phyloP scores from a whole-genome alignment of 768 basidiomycete genomes.

The Pulveroboletus sp. region DNA sequence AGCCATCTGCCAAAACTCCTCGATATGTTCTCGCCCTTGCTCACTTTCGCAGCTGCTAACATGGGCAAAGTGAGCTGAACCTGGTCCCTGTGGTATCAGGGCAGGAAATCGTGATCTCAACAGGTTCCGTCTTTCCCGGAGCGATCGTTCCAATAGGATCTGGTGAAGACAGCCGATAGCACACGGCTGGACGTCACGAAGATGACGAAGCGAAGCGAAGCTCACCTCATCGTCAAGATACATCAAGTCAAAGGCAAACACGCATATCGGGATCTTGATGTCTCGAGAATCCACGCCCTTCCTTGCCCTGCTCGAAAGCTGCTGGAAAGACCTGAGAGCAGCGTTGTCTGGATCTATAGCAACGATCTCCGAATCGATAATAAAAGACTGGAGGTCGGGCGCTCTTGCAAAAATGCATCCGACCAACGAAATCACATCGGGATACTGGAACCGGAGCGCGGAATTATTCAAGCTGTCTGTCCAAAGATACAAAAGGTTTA shows the following conservation, averaged over 20 bases:
- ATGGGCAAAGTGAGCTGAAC: constrained; percentile 61
- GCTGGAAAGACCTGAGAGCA: constrained; percentile 75
- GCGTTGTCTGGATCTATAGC: constrained; percentile 67
- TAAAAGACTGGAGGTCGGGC: constrained; percentile 52
- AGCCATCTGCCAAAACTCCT: constrained; percentile 72
- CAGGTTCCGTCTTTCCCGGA: constrained; percentile 63
- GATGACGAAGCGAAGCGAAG: background rate
- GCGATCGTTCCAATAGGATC: constrained; percentile 63
- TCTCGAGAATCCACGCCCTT: constrained; percentile 76
- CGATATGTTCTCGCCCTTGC: constrained; percentile 54
- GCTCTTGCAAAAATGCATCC: constrained; percentile 42
- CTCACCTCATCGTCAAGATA: constrained; percentile 73
- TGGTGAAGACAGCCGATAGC: constrained; percentile 26
- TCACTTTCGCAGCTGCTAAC: constrained; percentile 69
- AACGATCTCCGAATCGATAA: constrained; percentile 84
- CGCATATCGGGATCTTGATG: constrained; percentile 73
- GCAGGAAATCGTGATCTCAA: constrained; percentile 62
- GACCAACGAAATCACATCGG: constrained; percentile 66
- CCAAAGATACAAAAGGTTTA: constrained; percentile 20
- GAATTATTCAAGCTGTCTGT: constrained; percentile 5
- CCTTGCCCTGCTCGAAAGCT: constrained; percentile 76
- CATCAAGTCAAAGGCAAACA: constrained; percentile 89
- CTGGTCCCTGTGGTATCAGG: constrained; percentile 38
- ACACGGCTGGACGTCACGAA: background rate
- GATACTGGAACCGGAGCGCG: constrained; percentile 51